Conservation (phyloP, 2,329 filamentous ascomycete genomes). For the Chrysoporthe deuterocubensis region DNA sequence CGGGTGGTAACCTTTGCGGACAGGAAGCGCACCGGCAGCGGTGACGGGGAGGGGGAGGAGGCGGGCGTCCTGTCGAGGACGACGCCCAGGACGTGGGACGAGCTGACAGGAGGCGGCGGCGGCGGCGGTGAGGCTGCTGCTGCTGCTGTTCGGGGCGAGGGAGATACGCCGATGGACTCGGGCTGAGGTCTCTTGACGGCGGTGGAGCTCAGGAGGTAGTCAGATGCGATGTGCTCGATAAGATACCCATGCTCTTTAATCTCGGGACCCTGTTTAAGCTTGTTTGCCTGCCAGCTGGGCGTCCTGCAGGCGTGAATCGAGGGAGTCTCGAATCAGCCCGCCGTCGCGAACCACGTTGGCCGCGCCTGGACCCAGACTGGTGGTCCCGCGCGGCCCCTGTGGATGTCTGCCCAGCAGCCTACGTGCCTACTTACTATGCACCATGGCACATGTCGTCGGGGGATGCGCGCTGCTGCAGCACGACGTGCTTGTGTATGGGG, state of each 20-base stretch:
- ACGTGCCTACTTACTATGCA: too few relatives aligned
- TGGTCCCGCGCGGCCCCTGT: background rate
- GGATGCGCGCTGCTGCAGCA: background rate
- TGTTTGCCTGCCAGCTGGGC: background rate
- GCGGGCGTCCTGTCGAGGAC: conserved; percentile 37
- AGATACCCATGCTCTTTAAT: conserved; percentile 23
- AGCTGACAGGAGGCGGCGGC: conserved; percentile 31
- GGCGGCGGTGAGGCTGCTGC: conserved; percentile 26
- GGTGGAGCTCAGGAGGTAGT: conserved; percentile 1
- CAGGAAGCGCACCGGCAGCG: background rate
- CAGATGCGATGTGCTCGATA: background rate
- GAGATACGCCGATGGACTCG: conserved; percentile 32
- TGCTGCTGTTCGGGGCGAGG: conserved; percentile 28
- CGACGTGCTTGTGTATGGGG: background rate
- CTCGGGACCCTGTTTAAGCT: background rate
- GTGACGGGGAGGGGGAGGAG: conserved; percentile 7
- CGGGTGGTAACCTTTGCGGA: conserved; percentile 25
- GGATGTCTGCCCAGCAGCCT: too few relatives aligned
- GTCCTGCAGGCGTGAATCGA: background rate
- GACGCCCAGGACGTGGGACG: conserved; percentile 42
- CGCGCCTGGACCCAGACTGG: background rate
- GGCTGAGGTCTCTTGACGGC: conserved; percentile 14
- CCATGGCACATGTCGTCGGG: background rate
- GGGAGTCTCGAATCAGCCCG: background rate
- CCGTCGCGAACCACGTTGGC: background rate